Percentiles rank a stretch among this genome's conserved stretches.
These are phyloP conservation scores for Solanum habrochaites DNA, from an alignment of 257 asterid species.

Conservation along the genomic window DNA sequence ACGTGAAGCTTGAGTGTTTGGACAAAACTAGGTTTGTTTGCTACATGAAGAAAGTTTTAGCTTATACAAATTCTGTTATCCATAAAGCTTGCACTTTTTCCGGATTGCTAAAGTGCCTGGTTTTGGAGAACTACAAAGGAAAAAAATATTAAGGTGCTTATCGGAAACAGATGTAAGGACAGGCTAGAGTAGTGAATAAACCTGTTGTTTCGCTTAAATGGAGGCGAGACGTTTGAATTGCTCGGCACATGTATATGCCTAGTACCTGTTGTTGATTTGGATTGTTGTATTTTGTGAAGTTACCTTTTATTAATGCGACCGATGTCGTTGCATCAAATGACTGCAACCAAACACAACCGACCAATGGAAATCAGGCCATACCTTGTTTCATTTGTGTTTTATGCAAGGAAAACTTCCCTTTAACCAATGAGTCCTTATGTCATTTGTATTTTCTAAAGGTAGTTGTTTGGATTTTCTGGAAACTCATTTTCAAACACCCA, in stretches of 20 bases:
- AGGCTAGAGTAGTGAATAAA: not conserved
- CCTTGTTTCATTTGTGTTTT: not conserved
- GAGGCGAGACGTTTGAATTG: not conserved
- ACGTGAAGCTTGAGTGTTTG: not conserved
- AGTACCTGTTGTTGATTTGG: not conserved
- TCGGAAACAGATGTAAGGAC: not conserved
- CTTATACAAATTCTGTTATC: not conserved
- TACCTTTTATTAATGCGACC: not conserved
- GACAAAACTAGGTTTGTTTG: not conserved
- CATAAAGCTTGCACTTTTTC: not conserved
- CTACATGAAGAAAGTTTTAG: not conserved
- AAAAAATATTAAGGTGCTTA: not conserved
- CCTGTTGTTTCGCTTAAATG: not conserved
- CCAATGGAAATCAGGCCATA: not conserved
- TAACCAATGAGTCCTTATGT: not conserved
- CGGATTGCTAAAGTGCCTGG: not conserved
- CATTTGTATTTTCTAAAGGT: not conserved
- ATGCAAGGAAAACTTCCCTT: not conserved
- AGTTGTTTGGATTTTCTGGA: not conserved
- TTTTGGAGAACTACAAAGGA: not conserved
- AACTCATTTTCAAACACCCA: not conserved
- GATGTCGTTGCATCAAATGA: not conserved
- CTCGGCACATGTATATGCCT: not conserved
- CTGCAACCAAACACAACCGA: no score
- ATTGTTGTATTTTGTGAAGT: not conserved